Percentiles rank a stretch among this genome's conserved stretches.
Conservation (phyloP, 169 alveolate genomes). For the Amoebophrya sp. region DNA sequence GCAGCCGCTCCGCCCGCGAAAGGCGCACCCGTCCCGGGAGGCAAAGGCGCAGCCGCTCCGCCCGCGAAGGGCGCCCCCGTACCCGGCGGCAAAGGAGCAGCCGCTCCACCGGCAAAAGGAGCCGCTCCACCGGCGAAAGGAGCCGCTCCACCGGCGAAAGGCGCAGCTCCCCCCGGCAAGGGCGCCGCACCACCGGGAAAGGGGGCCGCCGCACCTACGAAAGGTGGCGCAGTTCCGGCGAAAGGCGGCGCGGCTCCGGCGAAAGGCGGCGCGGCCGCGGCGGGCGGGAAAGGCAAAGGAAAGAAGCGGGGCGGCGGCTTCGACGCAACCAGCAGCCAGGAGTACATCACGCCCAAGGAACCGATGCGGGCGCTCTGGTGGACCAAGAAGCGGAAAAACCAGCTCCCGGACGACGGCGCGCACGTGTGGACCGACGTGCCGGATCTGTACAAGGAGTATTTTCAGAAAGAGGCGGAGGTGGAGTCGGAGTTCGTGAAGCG, state of each 20-base stretch:
- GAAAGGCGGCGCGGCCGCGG: not conserved
- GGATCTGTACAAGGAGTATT: not conserved
- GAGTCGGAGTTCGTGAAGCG: not conserved
- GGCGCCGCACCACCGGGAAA: not conserved
- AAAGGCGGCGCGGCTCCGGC: not conserved
- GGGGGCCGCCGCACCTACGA: not conserved
- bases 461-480: not conserved
- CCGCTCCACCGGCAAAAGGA: not conserved
- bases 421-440: not conserved
- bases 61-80: not conserved
- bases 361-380: not conserved
- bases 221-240: not conserved
- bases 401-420: not conserved
- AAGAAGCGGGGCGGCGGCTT: not conserved
- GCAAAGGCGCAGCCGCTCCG: not conserved
- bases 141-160: not conserved
- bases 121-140: not conserved
- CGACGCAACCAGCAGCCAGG: not conserved
- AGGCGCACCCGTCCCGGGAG: not conserved
- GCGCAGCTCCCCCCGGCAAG: not conserved
- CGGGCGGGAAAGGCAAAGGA: not conserved
- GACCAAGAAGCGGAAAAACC: not conserved
- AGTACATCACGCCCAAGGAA: not conserved
- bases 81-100: not conserved
- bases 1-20: not conserved